Percentiles rank a stretch among this genome's conserved stretches.
Evolutionary conservation across 208 protist species (phyloP).

Genomic region (Tritrichomonas foetus): DNA sequence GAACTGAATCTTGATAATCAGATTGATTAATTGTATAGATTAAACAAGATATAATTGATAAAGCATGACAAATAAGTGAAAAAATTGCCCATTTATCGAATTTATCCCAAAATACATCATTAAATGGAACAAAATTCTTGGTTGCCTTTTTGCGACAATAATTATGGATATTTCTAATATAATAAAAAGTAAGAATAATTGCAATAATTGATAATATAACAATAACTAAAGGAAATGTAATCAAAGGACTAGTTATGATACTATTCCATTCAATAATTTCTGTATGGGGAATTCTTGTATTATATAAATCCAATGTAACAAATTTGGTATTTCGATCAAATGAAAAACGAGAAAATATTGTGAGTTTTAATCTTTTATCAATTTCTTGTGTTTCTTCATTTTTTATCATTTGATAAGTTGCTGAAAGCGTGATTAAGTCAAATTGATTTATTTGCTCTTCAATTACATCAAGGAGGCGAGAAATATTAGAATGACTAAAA

Average conservation of each 20-base stretch:
- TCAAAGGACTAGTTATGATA: neutral
- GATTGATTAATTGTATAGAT: neutral
- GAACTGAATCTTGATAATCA: neutral
- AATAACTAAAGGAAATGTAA: neutral
- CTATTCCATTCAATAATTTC: neutral
- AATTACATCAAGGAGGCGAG: no score
- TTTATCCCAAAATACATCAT: neutral
- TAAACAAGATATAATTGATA: neutral
- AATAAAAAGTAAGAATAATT: neutral
- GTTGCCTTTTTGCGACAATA: neutral
- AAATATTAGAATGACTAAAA: no score
- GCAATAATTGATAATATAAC: neutral
- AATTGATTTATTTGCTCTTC: no score
- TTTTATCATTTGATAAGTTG: no score
- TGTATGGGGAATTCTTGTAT: neutral
- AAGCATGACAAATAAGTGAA: neutral
- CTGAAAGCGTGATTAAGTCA: no score
- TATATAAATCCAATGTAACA: neutral
- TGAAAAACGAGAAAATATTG: neutral
- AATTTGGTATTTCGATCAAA: neutral
- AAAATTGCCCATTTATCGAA: slow-evolving; percentile 27
- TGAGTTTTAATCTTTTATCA: neutral
- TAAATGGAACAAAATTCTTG: neutral
- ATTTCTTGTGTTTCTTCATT: no score
- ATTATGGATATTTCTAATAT: neutral